phyloP scores from a whole-genome alignment of 805 yeast species.

The Candida yuanshanica region DNA sequence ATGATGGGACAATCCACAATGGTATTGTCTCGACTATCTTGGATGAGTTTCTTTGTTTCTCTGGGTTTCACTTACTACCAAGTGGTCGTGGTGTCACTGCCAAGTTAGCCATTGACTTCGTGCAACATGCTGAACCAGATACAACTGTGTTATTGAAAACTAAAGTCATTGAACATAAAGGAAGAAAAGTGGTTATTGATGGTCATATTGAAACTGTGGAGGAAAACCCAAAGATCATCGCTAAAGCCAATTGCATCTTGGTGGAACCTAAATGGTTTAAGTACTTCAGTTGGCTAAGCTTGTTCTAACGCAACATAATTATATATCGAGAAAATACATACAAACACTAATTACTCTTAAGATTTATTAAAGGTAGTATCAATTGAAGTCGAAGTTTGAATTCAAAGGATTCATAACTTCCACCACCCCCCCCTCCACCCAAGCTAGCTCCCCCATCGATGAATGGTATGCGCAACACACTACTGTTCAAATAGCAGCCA shows the following conservation, averaged over 20 bases:
- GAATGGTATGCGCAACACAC: too few species aligned
- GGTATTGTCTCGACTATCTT: slow-evolving; percentile 74
- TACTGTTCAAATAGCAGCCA: too few species aligned
- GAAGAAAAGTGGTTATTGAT: slow-evolving; percentile 75
- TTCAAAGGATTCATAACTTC: too few species aligned
- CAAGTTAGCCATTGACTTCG: slow-evolving; percentile 55
- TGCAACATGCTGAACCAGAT: slow-evolving; percentile 42
- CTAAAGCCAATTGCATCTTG: slow-evolving; percentile 61
- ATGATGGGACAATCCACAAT: slow-evolving; percentile 71
- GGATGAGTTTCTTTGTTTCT: slow-evolving; percentile 80
- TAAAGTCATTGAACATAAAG: slow-evolving; percentile 56
- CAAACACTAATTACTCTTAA: too few species aligned
- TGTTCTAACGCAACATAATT: slow-evolving; percentile 25
- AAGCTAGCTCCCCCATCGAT: too few species aligned
- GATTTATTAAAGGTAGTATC: too few species aligned
- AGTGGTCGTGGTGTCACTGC: slow-evolving; percentile 88
- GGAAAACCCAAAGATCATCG: slow-evolving; percentile 36
- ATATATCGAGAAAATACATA: too few species aligned
- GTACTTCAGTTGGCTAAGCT: slow-evolving; percentile 51
- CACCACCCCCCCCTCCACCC: too few species aligned
- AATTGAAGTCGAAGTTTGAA: too few species aligned
- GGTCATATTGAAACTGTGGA: slow-evolving; percentile 59
- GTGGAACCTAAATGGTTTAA: slow-evolving; percentile 90
- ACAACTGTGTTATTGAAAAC: slow-evolving; percentile 65
- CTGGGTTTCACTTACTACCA: slow-evolving; percentile 82